phyloP scores from a whole-genome alignment of 306 rosid genomes.

The Prunus fruticosa region DNA sequence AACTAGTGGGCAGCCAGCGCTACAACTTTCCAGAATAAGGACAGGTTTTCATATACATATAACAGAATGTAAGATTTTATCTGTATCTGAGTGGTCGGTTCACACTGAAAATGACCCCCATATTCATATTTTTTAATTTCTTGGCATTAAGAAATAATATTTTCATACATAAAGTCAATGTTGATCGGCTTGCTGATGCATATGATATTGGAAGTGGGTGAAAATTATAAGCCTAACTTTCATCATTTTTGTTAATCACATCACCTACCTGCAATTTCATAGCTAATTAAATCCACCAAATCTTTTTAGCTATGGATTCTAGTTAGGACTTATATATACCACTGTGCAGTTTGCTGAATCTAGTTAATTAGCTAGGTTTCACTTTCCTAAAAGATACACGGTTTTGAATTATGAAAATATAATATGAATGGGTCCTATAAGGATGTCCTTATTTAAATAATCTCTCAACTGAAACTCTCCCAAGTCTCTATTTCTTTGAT shows the following conservation, averaged over 20 bases:
- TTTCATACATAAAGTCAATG: conserved; percentile 29
- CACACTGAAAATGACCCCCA: conserved; percentile 32
- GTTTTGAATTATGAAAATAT: no score
- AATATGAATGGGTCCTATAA: no score
- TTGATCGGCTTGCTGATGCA: conserved; percentile 17
- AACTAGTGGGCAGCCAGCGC: neutral
- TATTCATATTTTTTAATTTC: no score
- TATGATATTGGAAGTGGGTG: conserved; percentile 27
- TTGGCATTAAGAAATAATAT: neutral
- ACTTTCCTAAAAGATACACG: neutral
- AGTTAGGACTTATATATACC: neutral
- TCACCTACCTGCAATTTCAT: conserved; percentile 24
- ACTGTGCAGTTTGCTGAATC: neutral
- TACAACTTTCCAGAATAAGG: conserved; percentile 13
- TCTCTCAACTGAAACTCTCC: no score
- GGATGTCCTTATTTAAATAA: rapidly evolving
- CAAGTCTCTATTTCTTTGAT: neutral
- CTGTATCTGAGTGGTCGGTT: conserved; percentile 27
- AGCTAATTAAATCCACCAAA: conserved; percentile 23
- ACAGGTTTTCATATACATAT: conserved; percentile 7
- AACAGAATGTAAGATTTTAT: conserved; percentile 19
- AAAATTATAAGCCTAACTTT: conserved; percentile 25
- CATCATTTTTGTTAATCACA: conserved; percentile 12
- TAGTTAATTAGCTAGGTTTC: neutral
- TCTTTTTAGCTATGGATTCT: conserved; percentile 16